These are phyloP conservation scores for Arthrobotrys sphaeroides DNA, from an alignment of 2,329 filamentous ascomycete genomes.

Conservation along the genomic window DNA sequence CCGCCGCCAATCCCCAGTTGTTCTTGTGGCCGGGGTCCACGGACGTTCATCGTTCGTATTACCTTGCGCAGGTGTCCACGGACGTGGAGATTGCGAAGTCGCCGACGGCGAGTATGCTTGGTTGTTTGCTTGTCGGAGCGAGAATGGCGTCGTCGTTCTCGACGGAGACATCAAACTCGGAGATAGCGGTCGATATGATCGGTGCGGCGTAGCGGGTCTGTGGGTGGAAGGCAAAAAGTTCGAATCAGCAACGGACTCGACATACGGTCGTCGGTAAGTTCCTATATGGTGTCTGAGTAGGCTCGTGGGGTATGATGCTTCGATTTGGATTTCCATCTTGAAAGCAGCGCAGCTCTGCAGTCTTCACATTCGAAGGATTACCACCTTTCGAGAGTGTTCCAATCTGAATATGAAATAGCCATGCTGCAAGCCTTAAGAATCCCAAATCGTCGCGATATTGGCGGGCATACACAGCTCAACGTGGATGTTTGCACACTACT, in stretches of 20 bases:
- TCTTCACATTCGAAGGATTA: neutral
- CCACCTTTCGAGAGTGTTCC: neutral
- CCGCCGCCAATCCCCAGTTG: conserved; percentile 72
- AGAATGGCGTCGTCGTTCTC: conserved; percentile 29
- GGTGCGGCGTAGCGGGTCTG: conserved; percentile 44
- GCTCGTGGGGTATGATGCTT: conserved; percentile 28
- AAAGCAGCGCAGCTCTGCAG: neutral
- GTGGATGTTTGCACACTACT: no score
- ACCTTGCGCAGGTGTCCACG: conserved; percentile 68
- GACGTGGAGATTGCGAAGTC: conserved; percentile 65
- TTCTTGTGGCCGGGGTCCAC: conserved; percentile 67
- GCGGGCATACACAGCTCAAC: neutral
- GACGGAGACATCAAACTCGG: conserved; percentile 47
- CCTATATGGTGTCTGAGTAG: conserved; percentile 31
- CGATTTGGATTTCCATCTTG: conserved; percentile 32
- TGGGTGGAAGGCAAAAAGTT: conserved; percentile 25
- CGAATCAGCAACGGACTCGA: conserved; percentile 54
- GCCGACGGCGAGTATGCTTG: conserved; percentile 22
- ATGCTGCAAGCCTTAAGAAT: conserved; percentile 6
- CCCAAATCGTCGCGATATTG: neutral
- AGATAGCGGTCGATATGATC: conserved; percentile 39
- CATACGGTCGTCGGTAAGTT: conserved; percentile 48
- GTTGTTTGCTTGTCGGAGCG: conserved; percentile 15
- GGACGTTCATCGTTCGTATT: conserved; percentile 62
- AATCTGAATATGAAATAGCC: neutral